Conservation (phyloP, 495 filamentous ascomycete species). For the Trichoderma gamsii region DNA sequence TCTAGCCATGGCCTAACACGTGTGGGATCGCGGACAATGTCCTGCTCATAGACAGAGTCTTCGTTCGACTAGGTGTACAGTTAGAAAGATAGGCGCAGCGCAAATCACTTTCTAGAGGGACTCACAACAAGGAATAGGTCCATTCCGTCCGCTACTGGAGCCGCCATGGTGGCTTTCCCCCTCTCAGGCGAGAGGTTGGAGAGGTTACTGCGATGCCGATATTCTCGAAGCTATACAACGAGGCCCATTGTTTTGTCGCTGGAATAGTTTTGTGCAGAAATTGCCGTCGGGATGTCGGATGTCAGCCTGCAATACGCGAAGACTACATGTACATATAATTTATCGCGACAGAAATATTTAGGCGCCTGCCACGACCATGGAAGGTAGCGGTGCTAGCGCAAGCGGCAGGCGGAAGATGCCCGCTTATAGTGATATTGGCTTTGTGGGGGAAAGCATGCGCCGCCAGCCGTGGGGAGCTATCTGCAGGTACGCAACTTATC, state of each 20-base stretch:
- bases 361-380: background rate
- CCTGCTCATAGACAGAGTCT: constrained; percentile 93
- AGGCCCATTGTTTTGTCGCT: background rate
- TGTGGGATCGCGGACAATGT: constrained; percentile 77
- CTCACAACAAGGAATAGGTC: constrained; percentile 77
- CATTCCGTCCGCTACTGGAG: constrained; percentile 26
- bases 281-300: background rate
- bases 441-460: background rate
- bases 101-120: constrained; percentile 19
- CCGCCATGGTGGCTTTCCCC: constrained; percentile 23
- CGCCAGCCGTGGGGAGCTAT: background rate
- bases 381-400: background rate
- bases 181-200: background rate
- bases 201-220: background rate
- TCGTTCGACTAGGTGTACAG: constrained; percentile 59
- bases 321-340: background rate
- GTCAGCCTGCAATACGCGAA: background rate
- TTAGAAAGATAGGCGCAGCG: constrained; percentile 15
- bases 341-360: background rate
- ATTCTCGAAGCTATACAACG: background rate
- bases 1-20: constrained; percentile 93
- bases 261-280: background rate
- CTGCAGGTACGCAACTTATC: background rate
- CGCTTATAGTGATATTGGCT: constrained; percentile 4
- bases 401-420: background rate